Base-by-base conservation (phyloP, 495 filamentous ascomycete genomes). In the Monascus purpureus region DNA sequence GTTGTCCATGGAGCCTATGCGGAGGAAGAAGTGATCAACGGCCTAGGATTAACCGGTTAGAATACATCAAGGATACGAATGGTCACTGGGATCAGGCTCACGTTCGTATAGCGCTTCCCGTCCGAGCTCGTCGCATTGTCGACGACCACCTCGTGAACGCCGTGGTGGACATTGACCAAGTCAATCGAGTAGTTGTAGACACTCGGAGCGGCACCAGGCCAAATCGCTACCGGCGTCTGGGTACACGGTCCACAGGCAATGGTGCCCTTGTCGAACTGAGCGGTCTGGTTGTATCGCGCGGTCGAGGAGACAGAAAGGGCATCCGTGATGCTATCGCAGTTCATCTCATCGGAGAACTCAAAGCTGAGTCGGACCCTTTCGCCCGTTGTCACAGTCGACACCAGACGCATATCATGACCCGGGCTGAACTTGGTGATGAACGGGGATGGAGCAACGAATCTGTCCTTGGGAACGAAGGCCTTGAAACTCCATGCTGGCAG, bases 351-450 rank as follows among this genome's bases (percentile, higher is more conserved):
- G 9, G 69, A 73, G 45, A 70, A 78, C 23, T 65, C 53, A 23
- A 78, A 33, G 32, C 59, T 47, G 27, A 73, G 45, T 1, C 50
- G 32, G 3, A 72, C 32, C 0, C 45, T 54, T 28, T 72, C 24
- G 6, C 33, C 38, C 22, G 20, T 34, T 18, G 14, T 39, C 9
- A 45, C 46, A 4, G 52, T 55, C 1, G 70, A 65, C 6, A 59
- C 38, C 6, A 74, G 31, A 13, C 70, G 63, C 0, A 31, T 22
- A 32, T 77, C 73, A 40, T 77, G 73, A 7, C 71, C 67, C 1
- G 73, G 73, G 2, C 42, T 17, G 41, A 76, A 70, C 27, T 53
- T 53, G n/a, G 72, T 76, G 37, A 77, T 63, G 39, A 65, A 65
- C 6, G 73, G 70, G 1, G 55, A 54, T 11, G 66, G 65, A 9